Base-by-base conservation (phyloP, 257 asterid genomes). In the Hygrophila difformis region DNA sequence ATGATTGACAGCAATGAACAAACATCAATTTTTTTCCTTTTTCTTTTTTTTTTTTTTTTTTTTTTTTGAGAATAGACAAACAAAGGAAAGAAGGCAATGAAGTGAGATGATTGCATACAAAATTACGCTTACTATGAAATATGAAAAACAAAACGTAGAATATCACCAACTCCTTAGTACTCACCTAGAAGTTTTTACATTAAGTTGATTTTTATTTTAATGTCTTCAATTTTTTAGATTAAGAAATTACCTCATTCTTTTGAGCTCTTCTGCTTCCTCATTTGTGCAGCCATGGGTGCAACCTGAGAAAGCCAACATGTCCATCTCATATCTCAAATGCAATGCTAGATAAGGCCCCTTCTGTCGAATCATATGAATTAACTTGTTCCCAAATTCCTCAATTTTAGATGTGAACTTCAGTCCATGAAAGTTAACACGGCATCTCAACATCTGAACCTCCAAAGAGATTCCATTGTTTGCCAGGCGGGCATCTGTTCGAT, bases 271-370 rank as follows among this genome's bases (percentile, higher is more conserved):
- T 1, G 80, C 78, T 59, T 83, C 94, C 55, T 65, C 73, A 24
- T 35, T 24, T 1, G 73, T 73, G 75, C 94, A 83, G 63, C 92
- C 92, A 66, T 65, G 91, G 34, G 94, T 79, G 61, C 94, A 83
- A 48, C 94, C 94, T 0, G 94, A 83, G 68, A 83, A 83, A 51
- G 94, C 94, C 64, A 83, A 55, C 94, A 83, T 79, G 64, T 83
- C 92, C 94, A 83, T 83, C 70, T 83, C 94, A 61, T 83, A 83
- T 59, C 92, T 72, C 62, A 83, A 53, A 65, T 83, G 94, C 71
- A 83, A 57, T n/a, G 82, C 84, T 54, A 83, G 55, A 51, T 59
- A 83, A 19, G 84, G 79, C 21, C 94, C 94, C 20, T 65, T 72
- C 54, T 58, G 49, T 68, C 53, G 76, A 55, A 83, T 68, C 40